A percentile compares a stretch with the other conserved stretches of the same genome.
phyloP scores from a whole-genome alignment of 1,284 basidiomycete species.

The Microbotryum violaceum region DNA sequence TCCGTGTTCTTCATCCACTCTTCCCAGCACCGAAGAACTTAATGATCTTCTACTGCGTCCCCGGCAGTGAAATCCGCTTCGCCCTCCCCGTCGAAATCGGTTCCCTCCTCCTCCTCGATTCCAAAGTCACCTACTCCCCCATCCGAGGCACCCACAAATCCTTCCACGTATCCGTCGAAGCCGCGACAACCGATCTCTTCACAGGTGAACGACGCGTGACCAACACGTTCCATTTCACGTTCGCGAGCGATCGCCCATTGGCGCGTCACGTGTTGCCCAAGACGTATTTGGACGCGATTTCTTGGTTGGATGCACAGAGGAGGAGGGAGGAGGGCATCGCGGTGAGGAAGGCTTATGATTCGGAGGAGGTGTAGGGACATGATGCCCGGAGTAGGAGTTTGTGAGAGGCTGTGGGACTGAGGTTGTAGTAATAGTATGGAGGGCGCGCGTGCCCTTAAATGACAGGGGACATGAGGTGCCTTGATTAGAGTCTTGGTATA shows the following conservation, averaged over 20 bases:
- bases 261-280: constrained; percentile 32
- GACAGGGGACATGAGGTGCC: too few relatives aligned
- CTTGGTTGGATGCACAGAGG: constrained; percentile 29
- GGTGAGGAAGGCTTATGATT: constrained; percentile 15
- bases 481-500: too few relatives aligned
- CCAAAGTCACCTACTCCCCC: constrained; percentile 29
- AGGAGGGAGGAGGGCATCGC: constrained; percentile 20
- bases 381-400: neutral
- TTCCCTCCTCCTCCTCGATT: constrained; percentile 25
- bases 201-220: constrained; percentile 24
- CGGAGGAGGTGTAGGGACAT: neutral
- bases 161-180: constrained; percentile 25
- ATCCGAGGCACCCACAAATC: constrained; percentile 14
- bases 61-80: constrained; percentile 32
- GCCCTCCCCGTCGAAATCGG: constrained; percentile 33
- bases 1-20: neutral
- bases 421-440: too few relatives aligned
- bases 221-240: constrained; percentile 35
- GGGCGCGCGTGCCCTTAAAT: too few relatives aligned
- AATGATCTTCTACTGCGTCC: too few relatives aligned
- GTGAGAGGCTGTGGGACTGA: too few relatives aligned
- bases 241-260: constrained; percentile 24
- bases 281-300: constrained; percentile 23
- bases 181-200: constrained; percentile 16
- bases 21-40: neutral